phyloP scores from a whole-genome alignment of 306 rosid species.

The Cucumis hystrix region DNA sequence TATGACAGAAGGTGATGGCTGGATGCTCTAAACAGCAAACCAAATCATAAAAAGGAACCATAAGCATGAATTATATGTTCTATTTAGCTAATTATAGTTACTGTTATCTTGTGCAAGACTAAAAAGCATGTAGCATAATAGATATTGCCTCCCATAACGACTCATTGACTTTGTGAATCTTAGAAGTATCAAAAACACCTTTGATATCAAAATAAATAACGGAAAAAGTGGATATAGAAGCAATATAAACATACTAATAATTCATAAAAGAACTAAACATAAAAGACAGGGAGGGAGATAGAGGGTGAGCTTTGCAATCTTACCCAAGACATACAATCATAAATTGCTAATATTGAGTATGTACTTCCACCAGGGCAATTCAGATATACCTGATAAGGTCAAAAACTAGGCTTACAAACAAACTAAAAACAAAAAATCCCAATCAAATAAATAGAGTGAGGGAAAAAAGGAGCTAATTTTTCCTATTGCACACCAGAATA shows the following conservation, averaged over 20 bases:
- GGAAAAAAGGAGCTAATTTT: neutral
- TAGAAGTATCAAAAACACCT: neutral
- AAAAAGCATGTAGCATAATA: neutral
- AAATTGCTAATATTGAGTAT: constrained; percentile 80
- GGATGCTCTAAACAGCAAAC: neutral
- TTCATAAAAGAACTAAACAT: neutral
- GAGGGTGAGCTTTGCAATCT: constrained; percentile 4
- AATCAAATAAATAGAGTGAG: neutral
- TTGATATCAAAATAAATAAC: neutral
- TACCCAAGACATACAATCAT: constrained; percentile 99
- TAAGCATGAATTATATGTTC: neutral
- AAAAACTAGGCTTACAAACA: neutral
- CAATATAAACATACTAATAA: neutral
- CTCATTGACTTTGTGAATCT: neutral
- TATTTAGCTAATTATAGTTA: neutral
- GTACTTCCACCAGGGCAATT: constrained; percentile 98
- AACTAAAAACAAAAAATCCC: neutral
- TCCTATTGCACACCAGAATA: constrained; percentile 49
- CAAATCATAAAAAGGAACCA: neutral
- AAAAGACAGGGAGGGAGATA: neutral
- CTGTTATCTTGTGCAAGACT: neutral
- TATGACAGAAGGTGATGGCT: neutral
- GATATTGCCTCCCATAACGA: neutral
- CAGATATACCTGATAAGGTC: constrained; percentile 52
- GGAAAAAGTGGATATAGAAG: neutral